A percentile compares a stretch with the other conserved stretches of the same genome.
These are phyloP conservation scores for Hymenoscyphus repandus DNA, from an alignment of 2,329 filamentous ascomycete species.

Conservation along the genomic window DNA sequence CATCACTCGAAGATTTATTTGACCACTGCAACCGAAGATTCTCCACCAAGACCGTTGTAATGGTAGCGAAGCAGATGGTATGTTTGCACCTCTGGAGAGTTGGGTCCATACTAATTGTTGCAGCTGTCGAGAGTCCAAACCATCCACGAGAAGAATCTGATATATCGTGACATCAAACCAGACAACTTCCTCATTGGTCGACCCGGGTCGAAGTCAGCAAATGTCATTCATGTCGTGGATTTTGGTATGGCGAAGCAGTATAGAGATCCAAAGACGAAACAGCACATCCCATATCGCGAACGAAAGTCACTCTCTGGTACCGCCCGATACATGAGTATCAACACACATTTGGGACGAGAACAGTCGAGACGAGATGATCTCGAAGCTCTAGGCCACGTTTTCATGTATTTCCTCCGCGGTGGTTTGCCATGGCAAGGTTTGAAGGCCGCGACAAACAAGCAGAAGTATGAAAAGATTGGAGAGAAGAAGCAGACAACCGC, in stretches of 20 bases:
- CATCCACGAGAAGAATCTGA: constrained; percentile 98
- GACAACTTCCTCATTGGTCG: constrained; percentile 98
- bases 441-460: constrained; percentile 75
- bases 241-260: constrained; percentile 99
- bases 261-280: constrained; percentile 96
- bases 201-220: constrained; percentile 86
- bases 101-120: constrained; percentile 13
- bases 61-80: constrained; percentile 99
- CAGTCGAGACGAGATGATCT: constrained; percentile 95
- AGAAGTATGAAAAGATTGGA: constrained; percentile 99
- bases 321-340: constrained; percentile 99
- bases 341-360: constrained; percentile 93
- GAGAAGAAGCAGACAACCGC: constrained; percentile 99
- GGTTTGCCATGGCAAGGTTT: constrained; percentile 68
- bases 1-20: constrained; percentile 93
- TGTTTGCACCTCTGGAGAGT: constrained; percentile 23
- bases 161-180: constrained; percentile 98
- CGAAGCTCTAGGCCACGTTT: constrained; percentile 75
- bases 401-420: constrained; percentile 70
- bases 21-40: constrained; percentile 96
- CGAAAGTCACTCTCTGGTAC: constrained; percentile 95
- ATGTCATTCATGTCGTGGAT: constrained; percentile 97
- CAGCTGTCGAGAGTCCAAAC: constrained; percentile 83
- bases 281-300: constrained; percentile 96
- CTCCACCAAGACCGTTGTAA: constrained; percentile 94